These are phyloP conservation scores for Apiospora phragmitis DNA, from an alignment of 2,329 filamentous ascomycete species.

Conservation along the genomic window DNA sequence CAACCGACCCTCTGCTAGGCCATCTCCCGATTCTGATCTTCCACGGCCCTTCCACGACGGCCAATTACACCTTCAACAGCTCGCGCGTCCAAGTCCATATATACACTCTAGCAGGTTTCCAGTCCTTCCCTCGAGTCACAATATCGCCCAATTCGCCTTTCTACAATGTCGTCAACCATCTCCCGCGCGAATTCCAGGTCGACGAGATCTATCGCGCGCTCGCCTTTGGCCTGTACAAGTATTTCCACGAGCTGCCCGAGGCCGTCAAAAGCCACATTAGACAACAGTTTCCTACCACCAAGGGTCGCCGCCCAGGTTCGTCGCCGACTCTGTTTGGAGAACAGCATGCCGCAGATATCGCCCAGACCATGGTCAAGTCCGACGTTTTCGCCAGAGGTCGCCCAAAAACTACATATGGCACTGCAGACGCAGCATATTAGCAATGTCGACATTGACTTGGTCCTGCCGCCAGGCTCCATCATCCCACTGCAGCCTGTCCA, in stretches of 20 bases:
- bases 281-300: conserved; percentile 53
- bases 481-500: conserved; percentile 62
- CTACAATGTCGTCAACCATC: conserved; percentile 84
- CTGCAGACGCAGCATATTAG: conserved; percentile 80
- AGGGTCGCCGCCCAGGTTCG: conserved; percentile 61
- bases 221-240: conserved; percentile 91
- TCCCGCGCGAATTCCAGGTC: conserved; percentile 92
- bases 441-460: conserved; percentile 84
- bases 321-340: conserved; percentile 78
- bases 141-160: conserved; percentile 90
- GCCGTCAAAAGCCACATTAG: conserved; percentile 72
- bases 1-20: conserved; percentile 80
- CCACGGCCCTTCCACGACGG: conserved; percentile 86
- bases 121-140: conserved; percentile 87
- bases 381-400: conserved; percentile 72
- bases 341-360: conserved; percentile 88
- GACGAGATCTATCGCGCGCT: conserved; percentile 90
- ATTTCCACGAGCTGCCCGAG: conserved; percentile 84
- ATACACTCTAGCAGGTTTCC: conserved; percentile 84
- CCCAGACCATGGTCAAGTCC: conserved; percentile 79
- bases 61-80: conserved; percentile 82
- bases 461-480: conserved; percentile 78
- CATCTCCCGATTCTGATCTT: conserved; percentile 85
- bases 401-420: conserved; percentile 71
- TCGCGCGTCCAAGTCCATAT: conserved; percentile 95